Base-by-base conservation (phyloP, 805 yeast species). In the Candida xiaguanensis region DNA sequence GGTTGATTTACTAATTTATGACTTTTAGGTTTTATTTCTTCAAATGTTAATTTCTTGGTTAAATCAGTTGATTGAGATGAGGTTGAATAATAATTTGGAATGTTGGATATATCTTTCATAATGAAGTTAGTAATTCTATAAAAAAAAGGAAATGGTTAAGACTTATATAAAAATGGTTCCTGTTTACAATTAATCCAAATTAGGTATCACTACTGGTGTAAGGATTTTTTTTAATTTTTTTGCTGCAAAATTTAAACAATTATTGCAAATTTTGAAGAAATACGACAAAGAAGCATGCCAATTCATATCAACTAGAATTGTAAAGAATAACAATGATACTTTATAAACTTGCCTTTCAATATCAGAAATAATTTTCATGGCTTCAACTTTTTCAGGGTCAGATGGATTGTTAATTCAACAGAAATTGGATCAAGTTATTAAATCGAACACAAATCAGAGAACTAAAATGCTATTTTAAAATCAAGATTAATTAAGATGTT, bases 211-310 rank as follows among this genome's bases (percentile, higher is more conserved):
- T 29, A 15, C 19, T 32, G 35, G 12, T 32, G 35, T 32, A 14
- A 19, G 35, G 35, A 32, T 32, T 17, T 32, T 15, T 29, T 20
- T 20, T 20, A 7, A 13, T 22, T 16, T 32, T 32, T 20, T 16
- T 31, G 34, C 34, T 31, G 34, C 34, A 31, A 31, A 31, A 31
- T n/a, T n/a, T n/a, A n/a, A n/a, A n/a, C 24, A 20, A 20, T 9
- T 20, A 20, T 6, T 20, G 24, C 24, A 20, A 20, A 20, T 9
- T 7, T 20, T 7, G 8, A 20, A 20, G 9, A 9, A 20, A 20
- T n/a, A n/a, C n/a, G n/a, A n/a, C n/a, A n/a, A n/a, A n/a, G n/a
- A n/a, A n/a, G n/a, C n/a, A n/a, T n/a, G n/a, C n/a, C n/a, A n/a
- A n/a, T n/a, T n/a, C n/a, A n/a, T n/a, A n/a, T n/a, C n/a, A n/a